Percentiles rank a stretch among this genome's conserved stretches.
Evolutionary conservation across 2,329 filamentous ascomycete genomes (phyloP).

Genomic region (Fusarium odoratissimum): DNA sequence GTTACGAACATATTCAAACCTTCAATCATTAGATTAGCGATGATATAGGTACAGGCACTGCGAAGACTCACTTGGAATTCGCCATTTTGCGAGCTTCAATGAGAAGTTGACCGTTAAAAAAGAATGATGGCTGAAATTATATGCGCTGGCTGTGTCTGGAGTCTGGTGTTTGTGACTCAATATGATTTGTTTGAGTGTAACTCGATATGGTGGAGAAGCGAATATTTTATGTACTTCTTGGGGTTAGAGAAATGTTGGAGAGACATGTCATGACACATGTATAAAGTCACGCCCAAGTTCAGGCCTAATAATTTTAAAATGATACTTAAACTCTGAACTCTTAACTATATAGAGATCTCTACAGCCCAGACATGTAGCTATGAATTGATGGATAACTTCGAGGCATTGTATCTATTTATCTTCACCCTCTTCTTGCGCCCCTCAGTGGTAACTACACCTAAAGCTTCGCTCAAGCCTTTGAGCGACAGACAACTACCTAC

Average conservation of each 20-base stretch:
- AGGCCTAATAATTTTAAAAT: background rate
- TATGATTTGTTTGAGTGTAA: slow-evolving; percentile 45
- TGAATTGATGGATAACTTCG: background rate
- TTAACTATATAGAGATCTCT: background rate
- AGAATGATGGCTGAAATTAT: slow-evolving; percentile 1
- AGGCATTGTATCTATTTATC: background rate
- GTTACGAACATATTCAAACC: slow-evolving; percentile 91
- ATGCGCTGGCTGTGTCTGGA: slow-evolving; percentile 18
- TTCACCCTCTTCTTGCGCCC: background rate
- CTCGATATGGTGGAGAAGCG: slow-evolving; percentile 21
- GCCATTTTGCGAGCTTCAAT: slow-evolving; percentile 56
- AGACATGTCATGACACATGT: background rate
- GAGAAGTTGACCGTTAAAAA: background rate
- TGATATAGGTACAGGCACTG: background rate
- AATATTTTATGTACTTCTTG: background rate
- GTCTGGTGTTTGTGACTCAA: slow-evolving; percentile 29
- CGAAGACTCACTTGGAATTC: slow-evolving; percentile 63
- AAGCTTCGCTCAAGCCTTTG: background rate
- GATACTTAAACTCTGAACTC: background rate
- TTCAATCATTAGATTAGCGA: slow-evolving; percentile 52
- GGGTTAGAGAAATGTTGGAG: background rate
- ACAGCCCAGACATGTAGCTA: too few species aligned
- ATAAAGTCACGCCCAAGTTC: background rate
- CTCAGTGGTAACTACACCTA: too few species aligned
- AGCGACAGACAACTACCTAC: background rate